Percentiles rank a stretch among this genome's conserved stretches.
These are phyloP conservation scores for Globisporangium viniferum DNA, from an alignment of 352 stramenopile species.

Conservation along the genomic window DNA sequence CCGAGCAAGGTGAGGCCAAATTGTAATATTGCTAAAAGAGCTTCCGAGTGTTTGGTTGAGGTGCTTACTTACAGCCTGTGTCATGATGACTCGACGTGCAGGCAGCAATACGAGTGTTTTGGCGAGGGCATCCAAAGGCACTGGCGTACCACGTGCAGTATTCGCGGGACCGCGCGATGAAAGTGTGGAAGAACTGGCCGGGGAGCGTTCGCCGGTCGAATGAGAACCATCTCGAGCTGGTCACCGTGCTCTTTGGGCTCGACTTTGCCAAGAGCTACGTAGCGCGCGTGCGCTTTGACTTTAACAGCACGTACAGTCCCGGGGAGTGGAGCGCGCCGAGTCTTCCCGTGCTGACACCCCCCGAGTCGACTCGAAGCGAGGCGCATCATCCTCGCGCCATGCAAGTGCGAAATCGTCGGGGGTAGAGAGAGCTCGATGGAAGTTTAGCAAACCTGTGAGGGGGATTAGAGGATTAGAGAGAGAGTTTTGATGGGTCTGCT, in stretches of 20 bases:
- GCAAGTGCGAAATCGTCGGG: constrained; percentile 2
- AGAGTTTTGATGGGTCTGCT: neutral
- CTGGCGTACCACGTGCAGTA: constrained; percentile 68
- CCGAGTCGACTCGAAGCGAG: constrained; percentile 15
- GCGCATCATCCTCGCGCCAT: neutral
- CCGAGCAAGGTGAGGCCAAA: constrained; percentile 46
- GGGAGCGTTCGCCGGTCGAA: constrained; percentile 38
- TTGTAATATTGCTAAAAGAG: neutral
- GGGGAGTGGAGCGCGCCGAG: constrained; percentile 67
- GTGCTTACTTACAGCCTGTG: neutral
- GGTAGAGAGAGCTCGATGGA: neutral
- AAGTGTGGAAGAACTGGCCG: constrained; percentile 78
- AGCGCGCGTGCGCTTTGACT: constrained; percentile 66
- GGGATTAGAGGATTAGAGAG: neutral
- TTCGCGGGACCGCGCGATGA: constrained; percentile 68
- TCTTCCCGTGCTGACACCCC: constrained; percentile 36
- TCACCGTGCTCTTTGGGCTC: constrained; percentile 63
- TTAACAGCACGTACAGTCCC: constrained; percentile 34
- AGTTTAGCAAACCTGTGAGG: neutral
- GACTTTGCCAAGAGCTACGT: constrained; percentile 77
- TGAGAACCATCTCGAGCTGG: constrained; percentile 53
- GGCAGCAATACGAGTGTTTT: constrained; percentile 62
- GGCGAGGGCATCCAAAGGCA: constrained; percentile 48
- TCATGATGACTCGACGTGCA: constrained; percentile 16
- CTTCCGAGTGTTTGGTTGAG: neutral